Evolutionary conservation across 208 protist species (phyloP).

Genomic region (Strigomonas culicis): DNA sequence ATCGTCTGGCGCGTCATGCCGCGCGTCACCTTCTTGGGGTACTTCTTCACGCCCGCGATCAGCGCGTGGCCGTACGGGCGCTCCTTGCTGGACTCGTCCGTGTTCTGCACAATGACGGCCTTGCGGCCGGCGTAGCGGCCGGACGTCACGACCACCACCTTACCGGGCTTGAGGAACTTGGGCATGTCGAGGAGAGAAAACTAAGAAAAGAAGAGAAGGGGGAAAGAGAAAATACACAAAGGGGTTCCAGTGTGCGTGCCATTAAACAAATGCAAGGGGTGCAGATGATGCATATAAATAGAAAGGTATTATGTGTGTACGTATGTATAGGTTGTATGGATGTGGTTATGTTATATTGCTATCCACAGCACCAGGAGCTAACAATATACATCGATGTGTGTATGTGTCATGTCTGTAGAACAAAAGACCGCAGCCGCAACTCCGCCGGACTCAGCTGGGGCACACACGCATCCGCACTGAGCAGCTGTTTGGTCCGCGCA

Average conservation of each 20-base stretch:
- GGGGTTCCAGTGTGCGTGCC: neutral
- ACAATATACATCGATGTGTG: too few relatives aligned
- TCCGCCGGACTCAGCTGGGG: too few relatives aligned
- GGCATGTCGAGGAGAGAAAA: conserved; percentile 29
- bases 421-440: too few relatives aligned
- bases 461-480: too few relatives aligned
- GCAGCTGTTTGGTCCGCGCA: too few relatives aligned
- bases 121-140: conserved; percentile 98
- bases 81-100: conserved; percentile 86
- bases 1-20: conserved; percentile 95
- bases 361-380: too few relatives aligned
- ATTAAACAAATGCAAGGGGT: too few relatives aligned
- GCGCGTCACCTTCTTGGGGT: conserved; percentile 94
- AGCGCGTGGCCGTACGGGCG: conserved; percentile 95
- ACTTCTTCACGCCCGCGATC: conserved; percentile 95
- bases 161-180: conserved; percentile 97
- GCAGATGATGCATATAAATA: too few relatives aligned
- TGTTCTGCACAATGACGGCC: conserved; percentile 97
- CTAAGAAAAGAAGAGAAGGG: conserved; percentile 14
- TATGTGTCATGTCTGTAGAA: too few relatives aligned
- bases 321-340: too few relatives aligned
- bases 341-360: too few relatives aligned
- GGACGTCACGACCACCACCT: conserved; percentile 97
- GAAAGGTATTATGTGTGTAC: too few relatives aligned
- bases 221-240: conserved; percentile 12